Evolutionary conservation across 2,329 filamentous ascomycete genomes (phyloP), one percentile per base, ranked within the genome.

Genomic region (Rhynchosporium agropyri): DNA sequence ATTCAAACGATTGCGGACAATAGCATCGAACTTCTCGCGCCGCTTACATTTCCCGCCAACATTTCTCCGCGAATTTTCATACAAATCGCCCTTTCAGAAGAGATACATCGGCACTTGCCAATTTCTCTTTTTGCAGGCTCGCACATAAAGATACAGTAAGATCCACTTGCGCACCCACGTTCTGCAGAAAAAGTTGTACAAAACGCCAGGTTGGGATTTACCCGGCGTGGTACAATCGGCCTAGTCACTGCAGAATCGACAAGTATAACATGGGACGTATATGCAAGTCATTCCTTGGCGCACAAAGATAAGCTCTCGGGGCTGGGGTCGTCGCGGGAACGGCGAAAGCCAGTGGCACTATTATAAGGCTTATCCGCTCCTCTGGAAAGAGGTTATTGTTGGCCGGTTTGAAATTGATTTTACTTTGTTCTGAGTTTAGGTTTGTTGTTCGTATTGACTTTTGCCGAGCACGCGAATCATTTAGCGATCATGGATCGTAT

Each of bases 261-360:
- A 46, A 48, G 40, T 40, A 46, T 36, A 36, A 5, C 33, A 36
- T 43, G 28, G 2, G 42, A 57, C 10, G 54, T 38, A 46, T 31
- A 57, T 8, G 54, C 53, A 46, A n/a, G 42, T 57, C 54, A 57
- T 57, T 36, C 42, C 40, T 57, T 46, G 42, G 54, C 54, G 12
- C 12, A 54, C 33, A 36, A 36, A 6, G 20, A 54, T 54, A 54
- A 54, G 51, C 15, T 42, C 33, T 57, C 28, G 1, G 42, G 33
- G 54, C 26, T 57, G 54, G 42, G 54, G n/a, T 33, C 54, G 26
- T 7, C 26, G n/a, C 15, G 42, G 42, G 26, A 15, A 45, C 12
- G 20, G 38, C 29, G 15, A 42, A 33, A 57, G 54, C 42, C 28
- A 33, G 54, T 33, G 54, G 26, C 54, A 28, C n/a, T 20, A 10